Conservation (phyloP, 1,139 yeast species). For the Sugiyamaella japonica region DNA sequence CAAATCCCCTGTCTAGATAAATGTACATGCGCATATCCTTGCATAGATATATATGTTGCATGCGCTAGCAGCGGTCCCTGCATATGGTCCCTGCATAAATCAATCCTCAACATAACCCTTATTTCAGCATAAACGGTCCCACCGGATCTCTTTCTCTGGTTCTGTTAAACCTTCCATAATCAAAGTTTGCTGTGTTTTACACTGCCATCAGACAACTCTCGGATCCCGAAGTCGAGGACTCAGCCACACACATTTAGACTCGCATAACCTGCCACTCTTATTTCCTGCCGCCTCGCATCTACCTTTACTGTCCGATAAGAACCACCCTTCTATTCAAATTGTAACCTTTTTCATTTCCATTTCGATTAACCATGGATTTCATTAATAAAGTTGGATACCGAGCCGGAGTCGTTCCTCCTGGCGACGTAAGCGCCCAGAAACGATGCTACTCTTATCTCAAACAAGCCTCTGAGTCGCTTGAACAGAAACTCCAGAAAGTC, state of each 20-base stretch:
- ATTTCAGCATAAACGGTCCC: too few species aligned
- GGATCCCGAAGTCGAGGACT: neutral
- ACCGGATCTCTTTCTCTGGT: too few species aligned
- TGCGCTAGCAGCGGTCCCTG: too few species aligned
- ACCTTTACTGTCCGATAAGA: neutral
- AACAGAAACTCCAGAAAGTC: slow-evolving; percentile 14
- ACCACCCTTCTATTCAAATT: neutral
- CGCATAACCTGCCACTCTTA: neutral
- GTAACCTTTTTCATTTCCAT: neutral
- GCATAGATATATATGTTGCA: too few species aligned
- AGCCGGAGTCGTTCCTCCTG: slow-evolving; percentile 34
- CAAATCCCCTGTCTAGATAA: too few species aligned
- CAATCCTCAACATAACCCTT: too few species aligned
- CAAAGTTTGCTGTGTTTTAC: too few species aligned
- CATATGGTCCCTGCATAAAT: too few species aligned
- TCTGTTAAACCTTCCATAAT: too few species aligned
- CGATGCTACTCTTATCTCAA: slow-evolving; percentile 36
- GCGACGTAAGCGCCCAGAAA: slow-evolving; percentile 37
- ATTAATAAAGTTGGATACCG: slow-evolving; percentile 30
- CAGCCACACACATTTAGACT: neutral
- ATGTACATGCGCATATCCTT: too few species aligned
- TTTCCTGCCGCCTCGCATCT: neutral
- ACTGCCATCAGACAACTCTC: too few species aligned
- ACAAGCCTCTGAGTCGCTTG: slow-evolving; percentile 26
- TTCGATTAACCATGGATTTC: slow-evolving; percentile 28